These are phyloP conservation scores for Lactarius indigo DNA, from an alignment of 768 basidiomycete genomes.

Conservation along the genomic window DNA sequence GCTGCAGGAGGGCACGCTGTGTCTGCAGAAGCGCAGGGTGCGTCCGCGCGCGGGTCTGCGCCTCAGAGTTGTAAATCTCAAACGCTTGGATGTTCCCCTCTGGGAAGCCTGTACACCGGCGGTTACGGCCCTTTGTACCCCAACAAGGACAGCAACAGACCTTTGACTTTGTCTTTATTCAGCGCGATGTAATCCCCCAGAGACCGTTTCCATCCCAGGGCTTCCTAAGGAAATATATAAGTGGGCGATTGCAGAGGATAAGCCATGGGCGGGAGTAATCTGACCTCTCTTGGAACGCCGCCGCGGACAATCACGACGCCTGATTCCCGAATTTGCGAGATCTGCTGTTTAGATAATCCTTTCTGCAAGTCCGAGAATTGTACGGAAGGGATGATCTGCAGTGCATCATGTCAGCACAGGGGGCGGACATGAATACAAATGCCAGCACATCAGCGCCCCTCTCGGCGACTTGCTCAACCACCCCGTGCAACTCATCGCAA, in stretches of 20 bases:
- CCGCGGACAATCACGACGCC: slow-evolving; percentile 58
- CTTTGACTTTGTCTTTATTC: slow-evolving; percentile 48
- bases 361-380: slow-evolving; percentile 41
- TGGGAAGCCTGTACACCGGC: slow-evolving; percentile 52
- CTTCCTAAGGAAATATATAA: slow-evolving; percentile 42
- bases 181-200: slow-evolving; percentile 52
- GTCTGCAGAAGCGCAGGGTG: slow-evolving; percentile 56
- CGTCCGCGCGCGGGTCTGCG: slow-evolving; percentile 64
- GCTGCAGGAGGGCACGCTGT: slow-evolving; percentile 52
- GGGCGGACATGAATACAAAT: background rate
- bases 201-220: slow-evolving; percentile 52
- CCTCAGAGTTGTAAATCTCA: slow-evolving; percentile 66
- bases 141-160: slow-evolving; percentile 30
- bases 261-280: slow-evolving; percentile 21
- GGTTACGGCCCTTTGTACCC: background rate
- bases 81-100: slow-evolving; percentile 65
- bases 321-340: slow-evolving; percentile 42
- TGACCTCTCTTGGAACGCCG: slow-evolving; percentile 51
- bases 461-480: slow-evolving; percentile 45
- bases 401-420: background rate
- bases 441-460: slow-evolving; percentile 45
- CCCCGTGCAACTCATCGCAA: slow-evolving; percentile 44
- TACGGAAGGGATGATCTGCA: slow-evolving; percentile 51
- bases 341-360: slow-evolving; percentile 47
- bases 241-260: background rate